Conservation (phyloP, 2,329 filamentous ascomycete species). For the Gaeumannomyces sp. region DNA sequence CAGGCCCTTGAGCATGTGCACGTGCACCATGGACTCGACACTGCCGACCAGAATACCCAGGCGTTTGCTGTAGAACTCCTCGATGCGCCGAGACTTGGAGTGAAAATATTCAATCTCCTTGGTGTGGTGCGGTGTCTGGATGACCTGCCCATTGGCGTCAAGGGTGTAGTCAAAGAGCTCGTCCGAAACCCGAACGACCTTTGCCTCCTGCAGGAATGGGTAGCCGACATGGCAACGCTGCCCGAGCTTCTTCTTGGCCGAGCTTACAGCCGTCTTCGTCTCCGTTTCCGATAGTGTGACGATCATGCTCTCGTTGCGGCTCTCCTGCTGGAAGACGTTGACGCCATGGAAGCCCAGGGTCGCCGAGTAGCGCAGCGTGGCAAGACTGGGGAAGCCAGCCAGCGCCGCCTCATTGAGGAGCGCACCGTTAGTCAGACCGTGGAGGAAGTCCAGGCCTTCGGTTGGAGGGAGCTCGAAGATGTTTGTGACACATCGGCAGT, state of each 20-base stretch:
- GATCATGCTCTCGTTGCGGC: constrained; percentile 93
- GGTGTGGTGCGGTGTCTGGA: constrained; percentile 64
- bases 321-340: constrained; percentile 92
- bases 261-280: constrained; percentile 59
- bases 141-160: constrained; percentile 58
- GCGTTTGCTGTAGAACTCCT: constrained; percentile 83
- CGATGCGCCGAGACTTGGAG: constrained; percentile 77
- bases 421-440: constrained; percentile 77
- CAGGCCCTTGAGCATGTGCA: constrained; percentile 89
- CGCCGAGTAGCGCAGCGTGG: constrained; percentile 77
- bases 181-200: constrained; percentile 82
- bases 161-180: constrained; percentile 86
- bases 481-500: constrained; percentile 91
- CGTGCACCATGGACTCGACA: constrained; percentile 84
- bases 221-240: constrained; percentile 87
- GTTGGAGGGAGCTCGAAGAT: constrained; percentile 91
- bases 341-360: constrained; percentile 82
- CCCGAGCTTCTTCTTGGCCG: constrained; percentile 74
- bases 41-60: constrained; percentile 80
- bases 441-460: constrained; percentile 79
- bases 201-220: constrained; percentile 90
- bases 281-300: constrained; percentile 76
- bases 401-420: constrained; percentile 77
- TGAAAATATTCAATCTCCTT: constrained; percentile 76
- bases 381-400: constrained; percentile 87